Base-by-base conservation (phyloP, 148 eudicot species). In the Rhododendron henanense region DNA sequence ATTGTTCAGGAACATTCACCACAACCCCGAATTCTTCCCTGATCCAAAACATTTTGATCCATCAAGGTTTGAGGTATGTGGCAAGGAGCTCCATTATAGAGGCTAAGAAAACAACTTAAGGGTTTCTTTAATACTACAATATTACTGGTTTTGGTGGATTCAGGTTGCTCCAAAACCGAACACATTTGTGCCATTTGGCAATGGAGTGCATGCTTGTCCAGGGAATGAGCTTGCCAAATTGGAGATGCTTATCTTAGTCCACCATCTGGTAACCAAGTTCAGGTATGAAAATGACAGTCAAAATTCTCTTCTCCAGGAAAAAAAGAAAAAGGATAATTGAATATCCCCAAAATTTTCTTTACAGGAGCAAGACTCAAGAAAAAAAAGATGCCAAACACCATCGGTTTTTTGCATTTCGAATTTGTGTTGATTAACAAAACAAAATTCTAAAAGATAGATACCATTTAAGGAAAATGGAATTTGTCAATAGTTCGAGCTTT, bases 101-200 rank as follows among this genome's bases (percentile, higher is more conserved):
- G 5, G 55, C 9, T 37, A 48, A 13, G 74, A 35, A 50, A 59
- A 44, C 2, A 55, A 39, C 79, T 16, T 63, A 10, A 21, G 2
- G 31, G 13, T 55, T 81, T 55, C 31, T 65, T 83, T 83, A 15
- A 25, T 78, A 31, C 2, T 50, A 8, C 63, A 5, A 25, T 19
- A 79, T 84, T 79, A 83, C 44, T 82, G 83, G 79, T 86, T 28
- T 48, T 69, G 74, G 45, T 77, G 77, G 81, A 50, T 85, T 85
- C 89, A 95, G 99, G 93, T 63, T 81, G 92, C 93, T 59, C 92
- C 91, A 71, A 97, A 90, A 84, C 94, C 96, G 79, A 91, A 93
- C 87, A 95, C 95, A 48, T 96, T 83, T 81, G 91, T 95, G 96
- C 98, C 99, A 89, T 96, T 96, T 88, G 99, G 99, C 82, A 89